These are phyloP conservation scores for Durotheca rogersii DNA, from an alignment of 495 filamentous ascomycete species.

Conservation along the genomic window DNA sequence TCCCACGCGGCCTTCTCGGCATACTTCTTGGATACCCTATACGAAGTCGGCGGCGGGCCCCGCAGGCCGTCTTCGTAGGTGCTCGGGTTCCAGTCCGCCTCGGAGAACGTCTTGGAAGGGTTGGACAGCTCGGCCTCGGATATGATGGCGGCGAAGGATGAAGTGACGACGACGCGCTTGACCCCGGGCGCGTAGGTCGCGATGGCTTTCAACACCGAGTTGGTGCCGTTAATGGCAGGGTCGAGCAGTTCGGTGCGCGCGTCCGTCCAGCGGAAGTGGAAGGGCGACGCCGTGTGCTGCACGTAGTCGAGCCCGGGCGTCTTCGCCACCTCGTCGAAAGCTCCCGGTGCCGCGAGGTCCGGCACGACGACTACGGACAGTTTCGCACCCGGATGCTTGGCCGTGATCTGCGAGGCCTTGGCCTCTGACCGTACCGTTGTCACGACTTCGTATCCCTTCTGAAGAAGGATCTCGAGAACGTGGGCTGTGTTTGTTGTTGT, in stretches of 20 bases:
- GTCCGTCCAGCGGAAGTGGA: slow-evolving; percentile 72
- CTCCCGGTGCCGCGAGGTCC: slow-evolving; percentile 73
- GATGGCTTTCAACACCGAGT: slow-evolving; percentile 72
- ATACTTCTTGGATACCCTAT: slow-evolving; percentile 67
- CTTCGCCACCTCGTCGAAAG: slow-evolving; percentile 78
- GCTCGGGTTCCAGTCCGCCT: slow-evolving; percentile 81
- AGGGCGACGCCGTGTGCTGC: slow-evolving; percentile 85
- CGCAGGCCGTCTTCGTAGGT: slow-evolving; percentile 65
- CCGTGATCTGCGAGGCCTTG: slow-evolving; percentile 74
- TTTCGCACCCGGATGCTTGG: slow-evolving; percentile 63
- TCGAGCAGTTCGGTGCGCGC: slow-evolving; percentile 79
- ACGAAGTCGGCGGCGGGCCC: slow-evolving; percentile 57
- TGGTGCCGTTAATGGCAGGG: slow-evolving; percentile 83
- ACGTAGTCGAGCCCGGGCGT: slow-evolving; percentile 80
- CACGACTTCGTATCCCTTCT: slow-evolving; percentile 70
- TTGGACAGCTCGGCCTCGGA: slow-evolving; percentile 40
- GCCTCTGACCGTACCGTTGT: slow-evolving; percentile 79
- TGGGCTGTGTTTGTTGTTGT: slow-evolving; percentile 65
- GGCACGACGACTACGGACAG: slow-evolving; percentile 77
- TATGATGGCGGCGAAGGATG: slow-evolving; percentile 78
- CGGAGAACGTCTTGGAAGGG: slow-evolving; percentile 61
- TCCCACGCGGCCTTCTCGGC: slow-evolving; percentile 59
- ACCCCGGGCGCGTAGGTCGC: slow-evolving; percentile 73
- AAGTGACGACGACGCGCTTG: slow-evolving; percentile 81
- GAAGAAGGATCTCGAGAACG: slow-evolving; percentile 71